phyloP scores from a whole-genome alignment of 306 rosid species.

The Neltuma alba region DNA sequence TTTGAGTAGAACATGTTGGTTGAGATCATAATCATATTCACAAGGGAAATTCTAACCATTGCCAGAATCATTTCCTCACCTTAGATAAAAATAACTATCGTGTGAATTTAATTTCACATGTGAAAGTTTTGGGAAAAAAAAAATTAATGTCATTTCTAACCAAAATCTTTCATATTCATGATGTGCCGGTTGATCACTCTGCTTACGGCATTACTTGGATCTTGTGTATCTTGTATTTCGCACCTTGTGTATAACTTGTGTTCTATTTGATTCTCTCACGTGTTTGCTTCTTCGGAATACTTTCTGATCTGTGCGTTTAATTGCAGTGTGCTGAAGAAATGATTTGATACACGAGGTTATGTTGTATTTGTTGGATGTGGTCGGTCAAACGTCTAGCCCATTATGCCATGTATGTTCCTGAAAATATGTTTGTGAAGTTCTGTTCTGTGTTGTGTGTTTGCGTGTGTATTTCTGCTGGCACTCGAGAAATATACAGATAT shows the following conservation, averaged over 20 bases:
- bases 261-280: neutral
- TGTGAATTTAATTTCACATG: neutral
- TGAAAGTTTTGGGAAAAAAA: neutral
- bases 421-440: neutral
- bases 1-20: neutral
- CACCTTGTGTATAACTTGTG: neutral
- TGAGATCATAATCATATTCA: constrained; percentile 10
- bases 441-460: neutral
- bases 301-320: constrained; percentile 31
- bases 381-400: constrained; percentile 11
- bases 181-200: neutral
- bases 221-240: neutral
- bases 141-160: neutral
- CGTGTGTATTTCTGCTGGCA: constrained; percentile 23
- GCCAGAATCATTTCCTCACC: neutral
- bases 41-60: constrained; percentile 1
- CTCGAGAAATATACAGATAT: constrained; percentile 11
- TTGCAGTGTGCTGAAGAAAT: constrained; percentile 93
- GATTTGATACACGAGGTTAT: constrained; percentile 40
- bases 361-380: constrained; percentile 31
- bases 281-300: constrained; percentile 18
- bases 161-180: constrained; percentile 14
- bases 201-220: neutral
- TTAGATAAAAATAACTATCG: neutral
- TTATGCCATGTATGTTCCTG: constrained; percentile 2